Evolutionary conservation across 306 rosid genomes (phyloP).

Genomic region (Notholithocarpus densiflorus): DNA sequence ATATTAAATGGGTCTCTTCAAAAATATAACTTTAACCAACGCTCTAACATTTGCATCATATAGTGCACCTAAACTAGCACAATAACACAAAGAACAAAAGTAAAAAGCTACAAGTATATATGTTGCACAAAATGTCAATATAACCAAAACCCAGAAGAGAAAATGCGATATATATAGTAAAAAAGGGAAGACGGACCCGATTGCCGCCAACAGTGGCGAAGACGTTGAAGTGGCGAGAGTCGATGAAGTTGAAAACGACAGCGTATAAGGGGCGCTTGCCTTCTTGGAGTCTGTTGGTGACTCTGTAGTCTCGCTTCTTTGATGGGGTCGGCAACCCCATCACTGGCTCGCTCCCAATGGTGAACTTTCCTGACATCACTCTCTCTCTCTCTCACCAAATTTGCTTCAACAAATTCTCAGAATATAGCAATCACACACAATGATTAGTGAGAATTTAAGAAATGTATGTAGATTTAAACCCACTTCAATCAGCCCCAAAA

Average conservation of each 20-base stretch:
- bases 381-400: neutral
- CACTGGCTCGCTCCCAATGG: slow-evolving; percentile 77
- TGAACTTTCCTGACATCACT: slow-evolving; percentile 25
- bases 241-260: slow-evolving; percentile 84
- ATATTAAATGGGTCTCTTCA: too few relatives aligned
- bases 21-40: neutral
- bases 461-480: too few relatives aligned
- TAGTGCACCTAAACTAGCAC: neutral
- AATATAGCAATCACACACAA: too few relatives aligned
- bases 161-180: neutral
- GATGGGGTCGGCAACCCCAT: slow-evolving; percentile 50
- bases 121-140: neutral
- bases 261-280: slow-evolving; percentile 89
- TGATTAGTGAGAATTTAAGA: too few relatives aligned
- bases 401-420: too few relatives aligned
- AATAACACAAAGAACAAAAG: neutral
- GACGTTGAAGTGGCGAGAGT: slow-evolving; percentile 73
- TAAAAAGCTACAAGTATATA: neutral
- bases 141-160: neutral
- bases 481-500: too few relatives aligned
- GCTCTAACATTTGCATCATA: neutral
- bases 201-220: slow-evolving; percentile 97
- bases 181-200: slow-evolving; percentile 39
- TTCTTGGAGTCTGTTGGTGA: slow-evolving; percentile 91
- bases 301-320: slow-evolving; percentile 70